Evolutionary conservation across 2,329 filamentous ascomycete species (phyloP).

Genomic region (Paradendryphiella salina): DNA sequence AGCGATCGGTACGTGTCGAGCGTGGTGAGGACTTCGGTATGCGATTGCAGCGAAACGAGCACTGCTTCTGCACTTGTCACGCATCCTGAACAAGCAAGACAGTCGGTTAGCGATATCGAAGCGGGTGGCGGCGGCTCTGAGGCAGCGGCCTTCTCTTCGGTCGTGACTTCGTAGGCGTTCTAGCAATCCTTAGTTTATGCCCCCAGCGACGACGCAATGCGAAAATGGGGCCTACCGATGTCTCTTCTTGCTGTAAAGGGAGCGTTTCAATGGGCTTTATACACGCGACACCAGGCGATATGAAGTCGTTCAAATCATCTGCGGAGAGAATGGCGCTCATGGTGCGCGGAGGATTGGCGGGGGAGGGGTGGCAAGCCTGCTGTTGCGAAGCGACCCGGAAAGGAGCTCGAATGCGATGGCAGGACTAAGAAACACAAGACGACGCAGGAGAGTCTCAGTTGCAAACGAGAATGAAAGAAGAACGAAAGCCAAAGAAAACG

Average conservation of each 20-base stretch:
- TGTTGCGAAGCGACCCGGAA: conserved; percentile 1
- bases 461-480: conserved; percentile 7
- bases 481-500: conserved; percentile 13
- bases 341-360: conserved; percentile 20
- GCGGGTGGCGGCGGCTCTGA: conserved; percentile 69
- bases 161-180: conserved; percentile 82
- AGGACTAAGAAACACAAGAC: background rate
- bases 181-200: conserved; percentile 41
- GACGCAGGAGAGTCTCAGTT: background rate
- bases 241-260: conserved; percentile 59
- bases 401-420: background rate
- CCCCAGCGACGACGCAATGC: conserved; percentile 15
- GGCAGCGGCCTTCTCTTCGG: conserved; percentile 73
- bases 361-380: conserved; percentile 19
- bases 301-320: conserved; percentile 98
- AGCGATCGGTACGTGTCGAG: conserved; percentile 66
- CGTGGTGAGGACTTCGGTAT: conserved; percentile 83
- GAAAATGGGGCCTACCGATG: conserved; percentile 45
- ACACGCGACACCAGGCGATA: conserved; percentile 94
- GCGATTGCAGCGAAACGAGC: conserved; percentile 91
- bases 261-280: conserved; percentile 97
- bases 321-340: conserved; percentile 98
- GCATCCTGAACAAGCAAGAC: conserved; percentile 94
- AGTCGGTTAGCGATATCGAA: conserved; percentile 94
- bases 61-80: conserved; percentile 97